These are phyloP conservation scores for Leptographium flavum DNA, from an alignment of 2,329 filamentous ascomycete genomes.

Conservation along the genomic window DNA sequence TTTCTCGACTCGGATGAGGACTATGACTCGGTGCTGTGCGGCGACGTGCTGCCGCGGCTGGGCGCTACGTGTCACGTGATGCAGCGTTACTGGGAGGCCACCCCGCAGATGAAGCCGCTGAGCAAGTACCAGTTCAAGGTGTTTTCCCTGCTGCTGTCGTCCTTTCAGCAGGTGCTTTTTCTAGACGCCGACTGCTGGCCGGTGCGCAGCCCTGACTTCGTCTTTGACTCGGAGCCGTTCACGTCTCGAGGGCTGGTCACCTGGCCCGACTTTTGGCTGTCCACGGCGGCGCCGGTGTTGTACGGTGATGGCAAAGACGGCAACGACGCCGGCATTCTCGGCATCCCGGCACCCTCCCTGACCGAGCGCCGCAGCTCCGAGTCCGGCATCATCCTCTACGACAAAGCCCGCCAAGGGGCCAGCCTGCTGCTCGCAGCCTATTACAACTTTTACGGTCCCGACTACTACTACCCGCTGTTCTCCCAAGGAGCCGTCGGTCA, in stretches of 20 bases:
- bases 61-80: conserved; percentile 20
- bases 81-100: conserved; percentile 15
- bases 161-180: conserved; percentile 43
- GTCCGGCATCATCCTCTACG: conserved; percentile 31
- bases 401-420: conserved; percentile 30
- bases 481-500: conserved; percentile 27
- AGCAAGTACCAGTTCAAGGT: conserved; percentile 40
- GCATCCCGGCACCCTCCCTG: conserved; percentile 18
- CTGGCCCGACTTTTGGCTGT: conserved; percentile 41
- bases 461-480: conserved; percentile 33
- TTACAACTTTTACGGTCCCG: conserved; percentile 40
- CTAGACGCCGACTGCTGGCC: conserved; percentile 45
- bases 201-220: conserved; percentile 18
- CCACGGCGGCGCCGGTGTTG: conserved; percentile 26
- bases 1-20: conserved; percentile 20
- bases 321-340: conserved; percentile 17
- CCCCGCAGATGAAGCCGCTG: conserved; percentile 11
- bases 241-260: conserved; percentile 35
- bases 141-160: conserved; percentile 41
- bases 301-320: conserved; percentile 17
- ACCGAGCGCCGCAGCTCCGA: conserved; percentile 25
- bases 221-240: conserved; percentile 39
- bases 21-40: conserved; percentile 18
- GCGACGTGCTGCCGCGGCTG: conserved; percentile 15
- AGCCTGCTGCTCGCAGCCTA: conserved; percentile 35